Conservation (phyloP, 1,139 yeast species). For the Taiozyma sp. region DNA sequence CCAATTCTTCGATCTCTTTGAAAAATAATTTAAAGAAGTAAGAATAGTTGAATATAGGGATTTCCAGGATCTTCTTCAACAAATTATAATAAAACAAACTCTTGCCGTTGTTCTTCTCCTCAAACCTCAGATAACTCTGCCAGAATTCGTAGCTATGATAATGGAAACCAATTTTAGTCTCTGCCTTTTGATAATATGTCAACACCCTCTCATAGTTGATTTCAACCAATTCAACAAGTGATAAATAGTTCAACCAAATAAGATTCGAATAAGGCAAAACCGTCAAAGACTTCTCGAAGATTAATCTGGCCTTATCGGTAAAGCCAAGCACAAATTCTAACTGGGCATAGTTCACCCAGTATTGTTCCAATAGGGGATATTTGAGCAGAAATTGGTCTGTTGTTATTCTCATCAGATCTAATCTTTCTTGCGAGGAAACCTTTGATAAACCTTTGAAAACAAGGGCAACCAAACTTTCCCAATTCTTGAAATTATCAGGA, state of each 20-base stretch:
- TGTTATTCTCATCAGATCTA: constrained; percentile 40
- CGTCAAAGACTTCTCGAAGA: constrained; percentile 51
- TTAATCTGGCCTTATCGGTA: constrained; percentile 39
- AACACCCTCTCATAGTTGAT: constrained; percentile 29
- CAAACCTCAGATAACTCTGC: constrained; percentile 59
- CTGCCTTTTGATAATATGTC: constrained; percentile 56
- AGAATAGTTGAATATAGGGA: constrained; percentile 76
- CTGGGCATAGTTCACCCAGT: constrained; percentile 74
- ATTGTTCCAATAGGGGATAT: constrained; percentile 70
- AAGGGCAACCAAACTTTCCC: constrained; percentile 43
- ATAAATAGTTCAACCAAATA: constrained; percentile 68
- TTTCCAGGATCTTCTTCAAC: constrained; percentile 54
- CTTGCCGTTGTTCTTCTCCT: constrained; percentile 33
- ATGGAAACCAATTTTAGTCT: constrained; percentile 61
- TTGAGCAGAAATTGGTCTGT: constrained; percentile 52
- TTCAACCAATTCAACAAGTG: constrained; percentile 43
- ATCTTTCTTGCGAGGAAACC: constrained; percentile 34
- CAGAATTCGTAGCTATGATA: constrained; percentile 73
- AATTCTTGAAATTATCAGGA: constrained; percentile 41
- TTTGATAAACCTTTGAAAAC: constrained; percentile 37
- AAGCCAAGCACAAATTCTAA: constrained; percentile 59
- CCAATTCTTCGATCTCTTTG: constrained; percentile 34
- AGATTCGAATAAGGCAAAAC: constrained; percentile 51
- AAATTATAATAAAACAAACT: constrained; percentile 39
- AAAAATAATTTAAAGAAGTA: constrained; percentile 46